phyloP scores from a whole-genome alignment of 768 basidiomycete species.

The Holtermannia corniformis region DNA sequence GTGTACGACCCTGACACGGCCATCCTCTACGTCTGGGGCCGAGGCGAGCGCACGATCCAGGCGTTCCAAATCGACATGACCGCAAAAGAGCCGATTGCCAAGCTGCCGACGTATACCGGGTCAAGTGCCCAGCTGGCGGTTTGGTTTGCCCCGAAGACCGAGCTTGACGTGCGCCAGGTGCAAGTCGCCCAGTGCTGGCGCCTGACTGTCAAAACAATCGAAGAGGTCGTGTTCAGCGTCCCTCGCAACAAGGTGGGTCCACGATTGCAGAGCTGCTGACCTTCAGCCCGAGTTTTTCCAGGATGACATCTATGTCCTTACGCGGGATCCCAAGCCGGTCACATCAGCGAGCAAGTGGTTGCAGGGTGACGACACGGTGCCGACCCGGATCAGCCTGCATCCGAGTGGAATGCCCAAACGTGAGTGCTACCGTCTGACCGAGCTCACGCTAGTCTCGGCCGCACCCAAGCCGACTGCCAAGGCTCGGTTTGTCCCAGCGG shows the following conservation, averaged over 20 bases:
- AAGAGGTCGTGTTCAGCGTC: conserved; percentile 39
- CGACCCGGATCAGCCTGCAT: conserved; percentile 17
- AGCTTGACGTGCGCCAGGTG: conserved; percentile 39
- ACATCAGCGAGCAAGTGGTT: conserved; percentile 28
- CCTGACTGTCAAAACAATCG: conserved; percentile 36
- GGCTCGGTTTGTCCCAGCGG: conserved; percentile 20
- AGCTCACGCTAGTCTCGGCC: conserved; percentile 36
- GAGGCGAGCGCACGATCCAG: conserved; percentile 40
- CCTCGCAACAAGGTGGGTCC: conserved; percentile 38
- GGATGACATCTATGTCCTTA: conserved; percentile 42
- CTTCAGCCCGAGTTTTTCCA: conserved; percentile 41
- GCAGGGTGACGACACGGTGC: conserved; percentile 16
- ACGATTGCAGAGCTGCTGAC: neutral
- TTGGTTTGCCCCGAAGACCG: conserved; percentile 35
- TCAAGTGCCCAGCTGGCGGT: conserved; percentile 35
- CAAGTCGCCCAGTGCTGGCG: conserved; percentile 36
- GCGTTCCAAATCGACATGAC: conserved; percentile 34
- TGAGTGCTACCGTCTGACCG: conserved; percentile 25
- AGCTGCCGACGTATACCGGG: conserved; percentile 38
- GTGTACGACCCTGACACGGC: conserved; percentile 41
- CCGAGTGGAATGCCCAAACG: conserved; percentile 36
- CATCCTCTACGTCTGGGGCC: conserved; percentile 41
- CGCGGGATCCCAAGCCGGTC: conserved; percentile 25
- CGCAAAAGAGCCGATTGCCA: conserved; percentile 17
- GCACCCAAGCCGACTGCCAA: conserved; percentile 34